Evolutionary conservation across 2,329 filamentous ascomycete species (phyloP).

Genomic region (Fusarium pininemorale): DNA sequence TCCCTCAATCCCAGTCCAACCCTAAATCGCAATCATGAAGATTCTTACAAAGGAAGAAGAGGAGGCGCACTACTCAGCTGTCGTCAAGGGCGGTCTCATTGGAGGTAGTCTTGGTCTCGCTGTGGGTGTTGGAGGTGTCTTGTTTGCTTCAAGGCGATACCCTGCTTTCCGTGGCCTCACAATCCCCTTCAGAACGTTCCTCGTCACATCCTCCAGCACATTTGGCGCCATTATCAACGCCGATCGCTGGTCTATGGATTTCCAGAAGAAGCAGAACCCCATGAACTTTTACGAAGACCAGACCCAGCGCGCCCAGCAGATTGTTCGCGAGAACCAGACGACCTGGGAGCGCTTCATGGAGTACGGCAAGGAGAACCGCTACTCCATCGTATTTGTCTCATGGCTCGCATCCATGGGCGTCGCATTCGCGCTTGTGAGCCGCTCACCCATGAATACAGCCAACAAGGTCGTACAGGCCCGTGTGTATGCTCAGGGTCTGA

Average conservation of each 20-base stretch:
- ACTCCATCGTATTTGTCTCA: constrained; percentile 82
- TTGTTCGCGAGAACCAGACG: constrained; percentile 66
- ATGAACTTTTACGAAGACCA: constrained; percentile 72
- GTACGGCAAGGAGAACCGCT: constrained; percentile 83
- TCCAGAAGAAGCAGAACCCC: constrained; percentile 75
- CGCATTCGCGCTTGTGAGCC: constrained; percentile 78
- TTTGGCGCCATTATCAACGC: constrained; percentile 90
- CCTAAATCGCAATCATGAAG: constrained; percentile 75
- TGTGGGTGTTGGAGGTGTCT: constrained; percentile 73
- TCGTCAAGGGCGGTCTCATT: constrained; percentile 79
- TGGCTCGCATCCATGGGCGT: constrained; percentile 85
- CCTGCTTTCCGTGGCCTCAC: constrained; percentile 83
- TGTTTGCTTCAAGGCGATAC: constrained; percentile 75
- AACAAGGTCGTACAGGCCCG: constrained; percentile 96
- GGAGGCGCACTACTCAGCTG: constrained; percentile 80
- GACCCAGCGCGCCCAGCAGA: constrained; percentile 63
- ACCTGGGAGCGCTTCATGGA: constrained; percentile 69
- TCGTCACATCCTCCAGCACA: constrained; percentile 82
- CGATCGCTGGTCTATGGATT: constrained; percentile 73
- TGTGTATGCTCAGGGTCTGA: constrained; percentile 92
- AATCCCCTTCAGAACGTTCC: constrained; percentile 89
- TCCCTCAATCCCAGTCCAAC: not conserved
- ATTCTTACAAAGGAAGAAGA: constrained; percentile 95
- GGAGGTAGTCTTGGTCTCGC: constrained; percentile 76
- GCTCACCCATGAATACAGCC: constrained; percentile 75